These are phyloP conservation scores for Debaryomyces castellii DNA, from an alignment of 805 yeast species.

Conservation along the genomic window DNA sequence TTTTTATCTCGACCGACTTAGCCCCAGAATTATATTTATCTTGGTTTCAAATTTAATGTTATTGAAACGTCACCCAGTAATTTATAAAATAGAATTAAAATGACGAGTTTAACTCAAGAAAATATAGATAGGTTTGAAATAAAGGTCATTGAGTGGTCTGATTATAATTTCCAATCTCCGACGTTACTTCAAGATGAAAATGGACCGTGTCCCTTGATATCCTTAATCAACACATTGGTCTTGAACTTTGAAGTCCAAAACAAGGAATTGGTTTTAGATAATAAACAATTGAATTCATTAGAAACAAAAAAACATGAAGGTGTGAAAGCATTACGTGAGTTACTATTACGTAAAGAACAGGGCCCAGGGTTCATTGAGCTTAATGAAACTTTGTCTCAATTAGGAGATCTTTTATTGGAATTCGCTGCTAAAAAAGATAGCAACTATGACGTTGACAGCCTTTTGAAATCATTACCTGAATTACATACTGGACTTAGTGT, in stretches of 20 bases:
- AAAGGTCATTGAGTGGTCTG: conserved; percentile 32
- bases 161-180: conserved; percentile 42
- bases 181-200: conserved; percentile 75
- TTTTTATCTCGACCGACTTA: neutral
- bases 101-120: neutral
- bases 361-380: conserved; percentile 20
- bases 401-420: conserved; percentile 46
- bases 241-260: conserved; percentile 42
- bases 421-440: conserved; percentile 15
- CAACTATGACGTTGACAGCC: conserved; percentile 25
- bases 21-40: conserved; percentile 1
- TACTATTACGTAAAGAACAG: conserved; percentile 10
- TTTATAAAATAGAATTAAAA: too few relatives aligned
- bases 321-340: conserved; percentile 15
- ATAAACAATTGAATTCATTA: conserved; percentile 1
- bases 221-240: conserved; percentile 69
- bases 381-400: conserved; percentile 42
- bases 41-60: too few relatives aligned
- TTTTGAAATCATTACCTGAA: conserved; percentile 58
- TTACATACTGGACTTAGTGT: conserved; percentile 71
- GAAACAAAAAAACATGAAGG: conserved; percentile 8
- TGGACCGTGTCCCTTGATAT: conserved; percentile 88
- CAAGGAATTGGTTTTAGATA: conserved; percentile 10
- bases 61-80: neutral
- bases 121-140: conserved; percentile 14